Evolutionary conservation across 2,329 filamentous ascomycete genomes (phyloP), one percentile per base, ranked within the genome.

Genomic region (Apiospora kogelbergensis): DNA sequence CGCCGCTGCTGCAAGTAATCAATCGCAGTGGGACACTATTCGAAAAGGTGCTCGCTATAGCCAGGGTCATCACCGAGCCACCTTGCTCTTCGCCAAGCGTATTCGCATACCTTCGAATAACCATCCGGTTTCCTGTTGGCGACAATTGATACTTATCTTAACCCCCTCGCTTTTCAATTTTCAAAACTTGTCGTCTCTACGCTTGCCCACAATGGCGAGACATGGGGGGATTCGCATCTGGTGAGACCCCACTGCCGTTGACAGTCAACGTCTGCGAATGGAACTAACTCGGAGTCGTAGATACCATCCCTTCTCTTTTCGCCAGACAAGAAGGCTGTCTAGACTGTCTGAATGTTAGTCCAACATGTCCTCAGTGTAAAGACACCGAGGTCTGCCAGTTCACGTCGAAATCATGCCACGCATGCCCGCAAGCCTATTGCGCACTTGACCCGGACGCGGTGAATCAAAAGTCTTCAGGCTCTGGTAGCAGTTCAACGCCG

Each of bases 361-460:
- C 63, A 45, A 65, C 63, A 30, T 65, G 63, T 22, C 63, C 63
- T 20, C 11, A 45, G 11, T 65, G 63, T 33, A n/a, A 33, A 45
- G 41, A 65, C 26, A 79, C 78, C 30, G 76, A 84, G 69, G 79
- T 74, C 60, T 89, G 87, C 72, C 79, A 81, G 69, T 83, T 83
- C 68, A 83, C 82, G 7, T 76, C 84, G 7, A 68, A 69, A 57
- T 81, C 79, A 63, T 88, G 86, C 75, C 78, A 74, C 1, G 78
- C 82, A 72, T 89, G 87, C 71, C 75, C 84, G 10, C 79, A 80
- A 68, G 83, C 84, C 20, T 76, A 85, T 70, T 88, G 88, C 74
- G 76, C 80, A 65, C 71, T 74, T 45, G 77, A 80, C 57, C 75
- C 73, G 57, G 67, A 68, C 33, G 40, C 65, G 2, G 20, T 70